phyloP scores from a whole-genome alignment of 2,329 filamentous ascomycete genomes.

The Neodidymelliopsis sp. region DNA sequence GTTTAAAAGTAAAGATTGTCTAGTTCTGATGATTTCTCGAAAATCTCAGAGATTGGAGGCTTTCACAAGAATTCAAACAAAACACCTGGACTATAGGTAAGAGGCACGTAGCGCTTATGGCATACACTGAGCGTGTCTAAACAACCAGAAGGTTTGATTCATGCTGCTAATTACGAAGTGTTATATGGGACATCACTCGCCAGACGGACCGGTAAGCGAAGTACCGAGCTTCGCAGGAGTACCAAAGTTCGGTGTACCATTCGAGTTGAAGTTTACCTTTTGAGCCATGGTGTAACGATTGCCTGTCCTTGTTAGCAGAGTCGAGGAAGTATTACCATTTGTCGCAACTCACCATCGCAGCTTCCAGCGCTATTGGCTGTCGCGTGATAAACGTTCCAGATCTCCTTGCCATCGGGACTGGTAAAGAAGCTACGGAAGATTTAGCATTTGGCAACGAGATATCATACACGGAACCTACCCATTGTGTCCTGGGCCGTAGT shows the following conservation, averaged over 20 bases:
- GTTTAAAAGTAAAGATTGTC: no score
- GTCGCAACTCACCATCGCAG: no score
- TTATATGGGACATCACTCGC: conserved; percentile 31
- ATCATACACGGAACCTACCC: conserved; percentile 34
- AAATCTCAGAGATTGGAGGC: no score
- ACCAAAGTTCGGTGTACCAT: conserved; percentile 64
- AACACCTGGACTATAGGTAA: not conserved
- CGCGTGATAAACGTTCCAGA: conserved; percentile 65
- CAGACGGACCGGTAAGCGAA: conserved; percentile 44
- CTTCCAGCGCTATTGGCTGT: conserved; percentile 58
- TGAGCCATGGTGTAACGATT: conserved; percentile 63
- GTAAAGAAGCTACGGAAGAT: conserved; percentile 59
- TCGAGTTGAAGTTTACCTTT: conserved; percentile 58
- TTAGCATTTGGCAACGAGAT: not conserved
- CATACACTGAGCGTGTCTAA: no score
- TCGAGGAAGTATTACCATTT: no score
- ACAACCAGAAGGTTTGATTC: no score
- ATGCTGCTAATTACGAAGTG: no score
- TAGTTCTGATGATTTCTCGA: no score
- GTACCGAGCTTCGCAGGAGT: conserved; percentile 38
- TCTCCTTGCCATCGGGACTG: conserved; percentile 62
- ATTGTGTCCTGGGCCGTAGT: conserved; percentile 66
- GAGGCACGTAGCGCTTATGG: no score
- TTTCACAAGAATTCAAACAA: not conserved
- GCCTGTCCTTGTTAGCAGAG: no score